A percentile compares a stretch with the other conserved stretches of the same genome.
phyloP scores from a whole-genome alignment of 495 filamentous ascomycete genomes.

The Penicillium cosmopolitanum region DNA sequence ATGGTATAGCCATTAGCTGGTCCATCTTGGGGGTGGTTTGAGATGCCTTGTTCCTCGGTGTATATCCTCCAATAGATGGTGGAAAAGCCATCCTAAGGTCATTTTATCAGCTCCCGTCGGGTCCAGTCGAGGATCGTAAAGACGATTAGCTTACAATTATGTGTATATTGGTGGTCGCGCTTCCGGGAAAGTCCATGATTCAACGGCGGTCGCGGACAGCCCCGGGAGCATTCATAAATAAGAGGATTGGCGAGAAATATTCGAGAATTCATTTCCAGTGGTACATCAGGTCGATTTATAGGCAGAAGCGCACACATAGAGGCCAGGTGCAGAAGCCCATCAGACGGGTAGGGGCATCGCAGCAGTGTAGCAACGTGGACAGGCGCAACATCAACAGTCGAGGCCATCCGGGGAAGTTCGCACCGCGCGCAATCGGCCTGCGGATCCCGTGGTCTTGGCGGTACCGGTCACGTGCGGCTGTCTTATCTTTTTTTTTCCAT shows the following conservation, averaged over 20 bases:
- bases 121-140: background rate
- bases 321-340: constrained; percentile 22
- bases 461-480: constrained; percentile 29
- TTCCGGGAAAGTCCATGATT: constrained; percentile 55
- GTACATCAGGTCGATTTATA: constrained; percentile 11
- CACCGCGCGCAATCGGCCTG: constrained; percentile 5
- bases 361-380: constrained; percentile 4
- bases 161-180: constrained; percentile 51
- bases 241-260: constrained; percentile 27
- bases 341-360: constrained; percentile 30
- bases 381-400: constrained; percentile 15
- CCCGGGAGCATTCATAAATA: constrained; percentile 35
- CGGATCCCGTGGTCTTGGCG: constrained; percentile 2
- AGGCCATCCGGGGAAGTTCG: constrained; percentile 34
- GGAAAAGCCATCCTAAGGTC: constrained; percentile 50
- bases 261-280: constrained; percentile 45
- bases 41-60: constrained; percentile 44
- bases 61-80: constrained; percentile 55
- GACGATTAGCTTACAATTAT: constrained; percentile 43
- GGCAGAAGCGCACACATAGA: constrained; percentile 14
- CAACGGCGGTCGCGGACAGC: constrained; percentile 34
- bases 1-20: constrained; percentile 47
- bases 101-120: constrained; percentile 20
- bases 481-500: constrained; percentile 35
- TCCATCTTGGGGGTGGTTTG: constrained; percentile 39